Percentiles rank a stretch among this genome's conserved stretches.
Evolutionary conservation across 2,329 filamentous ascomycete genomes (phyloP).

Genomic region (Berkeleyomyces basicola): DNA sequence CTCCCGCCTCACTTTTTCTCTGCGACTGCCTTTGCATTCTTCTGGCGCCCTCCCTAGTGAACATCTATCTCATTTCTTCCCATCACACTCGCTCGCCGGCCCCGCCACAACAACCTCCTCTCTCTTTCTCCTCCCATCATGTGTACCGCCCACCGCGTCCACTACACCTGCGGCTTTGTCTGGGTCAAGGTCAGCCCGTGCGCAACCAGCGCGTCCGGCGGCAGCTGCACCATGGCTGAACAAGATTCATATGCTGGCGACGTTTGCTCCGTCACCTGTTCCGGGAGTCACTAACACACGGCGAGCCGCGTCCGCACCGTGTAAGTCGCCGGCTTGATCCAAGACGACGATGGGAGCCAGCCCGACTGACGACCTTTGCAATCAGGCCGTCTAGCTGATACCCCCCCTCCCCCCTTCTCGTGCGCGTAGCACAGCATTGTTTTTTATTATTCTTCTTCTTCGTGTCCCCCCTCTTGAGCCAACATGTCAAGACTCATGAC

Average conservation of each 20-base stretch:
- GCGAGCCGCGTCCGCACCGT: too few relatives aligned
- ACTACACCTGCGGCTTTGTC: slow-evolving; percentile 7
- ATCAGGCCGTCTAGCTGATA: too few relatives aligned
- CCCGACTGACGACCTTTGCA: too few relatives aligned
- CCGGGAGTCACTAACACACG: not conserved
- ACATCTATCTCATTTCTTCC: not conserved
- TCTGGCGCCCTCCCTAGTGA: not conserved
- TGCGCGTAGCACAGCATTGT: not conserved
- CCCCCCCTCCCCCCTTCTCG: too few relatives aligned
- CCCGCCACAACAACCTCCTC: not conserved
- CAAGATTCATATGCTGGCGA: not conserved
- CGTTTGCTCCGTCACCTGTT: not conserved
- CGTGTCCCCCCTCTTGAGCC: not conserved
- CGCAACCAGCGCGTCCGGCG: not conserved
- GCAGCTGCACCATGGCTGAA: not conserved
- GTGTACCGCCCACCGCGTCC: slow-evolving; percentile 6
- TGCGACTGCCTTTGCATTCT: not conserved
- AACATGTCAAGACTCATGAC: not conserved
- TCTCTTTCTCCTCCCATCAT: not conserved
- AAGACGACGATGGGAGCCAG: too few relatives aligned
- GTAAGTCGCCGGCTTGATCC: too few relatives aligned
- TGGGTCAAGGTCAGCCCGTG: slow-evolving; percentile 1
- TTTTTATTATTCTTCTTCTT: not conserved
- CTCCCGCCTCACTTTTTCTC: not conserved
- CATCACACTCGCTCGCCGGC: not conserved